These are phyloP conservation scores for Eimeria maxima DNA, from an alignment of 169 alveolate species.

Conservation along the genomic window DNA sequence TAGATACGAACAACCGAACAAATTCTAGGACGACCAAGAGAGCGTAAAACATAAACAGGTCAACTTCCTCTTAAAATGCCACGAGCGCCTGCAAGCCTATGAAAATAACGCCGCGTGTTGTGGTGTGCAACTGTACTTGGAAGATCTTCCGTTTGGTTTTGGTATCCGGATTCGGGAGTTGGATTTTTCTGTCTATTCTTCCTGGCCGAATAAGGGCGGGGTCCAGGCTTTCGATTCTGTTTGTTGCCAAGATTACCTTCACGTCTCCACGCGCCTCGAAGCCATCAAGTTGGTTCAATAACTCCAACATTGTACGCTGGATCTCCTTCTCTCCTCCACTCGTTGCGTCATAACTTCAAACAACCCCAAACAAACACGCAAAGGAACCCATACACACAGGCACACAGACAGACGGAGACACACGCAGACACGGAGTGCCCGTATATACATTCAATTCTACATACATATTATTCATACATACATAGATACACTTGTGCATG, in stretches of 20 bases:
- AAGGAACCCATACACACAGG: neutral
- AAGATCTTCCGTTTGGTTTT: slow-evolving; percentile 88
- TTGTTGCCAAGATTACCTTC: slow-evolving; percentile 98
- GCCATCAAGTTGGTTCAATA: slow-evolving; percentile 99
- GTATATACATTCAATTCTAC: neutral
- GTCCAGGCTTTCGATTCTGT: slow-evolving; percentile 98
- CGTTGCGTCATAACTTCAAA: slow-evolving; percentile 94
- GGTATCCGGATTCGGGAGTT: slow-evolving; percentile 98
- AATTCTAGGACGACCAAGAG: too few species aligned
- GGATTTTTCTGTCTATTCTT: slow-evolving; percentile 99
- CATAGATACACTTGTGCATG: neutral
- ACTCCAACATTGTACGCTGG: slow-evolving; percentile 98
- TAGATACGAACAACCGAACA: too few species aligned
- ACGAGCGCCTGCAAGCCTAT: too few species aligned
- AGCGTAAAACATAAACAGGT: too few species aligned
- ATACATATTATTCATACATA: neutral
- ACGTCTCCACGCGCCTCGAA: slow-evolving; percentile 99
- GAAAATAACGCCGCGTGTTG: too few species aligned
- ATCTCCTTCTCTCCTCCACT: slow-evolving; percentile 99
- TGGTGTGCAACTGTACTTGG: slow-evolving; percentile 82
- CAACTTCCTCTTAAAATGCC: too few species aligned
- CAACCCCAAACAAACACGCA: neutral
- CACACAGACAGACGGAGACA: too few species aligned
- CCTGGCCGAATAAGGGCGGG: slow-evolving; percentile 96
- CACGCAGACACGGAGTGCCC: neutral